Percentiles rank a stretch among this genome's conserved stretches.
Evolutionary conservation across 2,329 filamentous ascomycete genomes (phyloP).

Genomic region (Sarocladiaceae sp.): DNA sequence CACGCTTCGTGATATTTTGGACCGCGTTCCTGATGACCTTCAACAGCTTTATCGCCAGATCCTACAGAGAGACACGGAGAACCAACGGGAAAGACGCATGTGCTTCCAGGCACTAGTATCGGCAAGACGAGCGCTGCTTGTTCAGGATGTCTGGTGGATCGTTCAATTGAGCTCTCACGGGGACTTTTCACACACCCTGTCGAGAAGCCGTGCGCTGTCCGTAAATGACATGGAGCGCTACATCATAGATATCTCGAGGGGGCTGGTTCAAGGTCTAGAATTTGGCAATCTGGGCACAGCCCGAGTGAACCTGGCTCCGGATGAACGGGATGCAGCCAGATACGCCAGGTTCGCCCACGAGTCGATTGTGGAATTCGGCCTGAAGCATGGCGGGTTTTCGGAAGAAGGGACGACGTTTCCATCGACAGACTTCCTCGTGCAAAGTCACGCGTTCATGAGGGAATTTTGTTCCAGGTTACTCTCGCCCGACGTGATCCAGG

Average conservation of each 20-base stretch:
- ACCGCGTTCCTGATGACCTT: background rate
- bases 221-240: background rate
- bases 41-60: background rate
- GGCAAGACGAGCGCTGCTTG: background rate
- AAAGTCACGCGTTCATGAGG: background rate
- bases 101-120: background rate
- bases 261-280: background rate
- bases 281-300: too few species aligned
- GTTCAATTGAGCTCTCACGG: background rate
- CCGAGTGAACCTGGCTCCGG: too few species aligned
- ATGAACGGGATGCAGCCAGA: too few species aligned
- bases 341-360: background rate
- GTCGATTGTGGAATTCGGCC: background rate
- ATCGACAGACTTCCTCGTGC: background rate
- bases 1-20: background rate
- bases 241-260: background rate
- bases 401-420: background rate
- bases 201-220: background rate
- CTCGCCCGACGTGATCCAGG: background rate
- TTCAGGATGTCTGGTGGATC: background rate
- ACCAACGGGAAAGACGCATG: background rate
- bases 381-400: background rate
- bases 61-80: background rate
- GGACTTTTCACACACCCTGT: background rate
- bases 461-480: background rate